Percentiles rank a stretch among this genome's conserved stretches.
phyloP scores from a whole-genome alignment of 1,139 yeast genomes.

The Candida dubliniensis region DNA sequence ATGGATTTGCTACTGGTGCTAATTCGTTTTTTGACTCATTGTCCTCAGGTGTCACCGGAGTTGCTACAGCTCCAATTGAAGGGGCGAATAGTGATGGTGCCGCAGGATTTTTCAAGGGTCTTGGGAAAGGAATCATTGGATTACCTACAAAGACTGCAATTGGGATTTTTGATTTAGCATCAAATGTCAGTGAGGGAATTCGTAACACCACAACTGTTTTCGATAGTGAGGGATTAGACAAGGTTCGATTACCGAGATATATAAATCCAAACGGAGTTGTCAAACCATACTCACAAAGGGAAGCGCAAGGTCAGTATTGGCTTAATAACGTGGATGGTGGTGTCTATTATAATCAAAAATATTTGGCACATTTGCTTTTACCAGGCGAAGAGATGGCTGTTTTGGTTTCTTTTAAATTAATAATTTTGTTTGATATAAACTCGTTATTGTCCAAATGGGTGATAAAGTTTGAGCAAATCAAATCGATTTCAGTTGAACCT shows the following conservation, averaged over 20 bases:
- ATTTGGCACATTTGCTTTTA: slow-evolving; percentile 80
- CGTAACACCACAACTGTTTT: slow-evolving; percentile 89
- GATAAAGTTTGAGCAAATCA: slow-evolving; percentile 59
- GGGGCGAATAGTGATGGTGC: slow-evolving; percentile 89
- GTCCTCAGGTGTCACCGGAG: slow-evolving; percentile 84
- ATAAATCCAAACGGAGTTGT: slow-evolving; percentile 70
- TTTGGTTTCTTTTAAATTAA: slow-evolving; percentile 70
- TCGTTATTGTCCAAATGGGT: slow-evolving; percentile 65
- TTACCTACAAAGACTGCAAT: slow-evolving; percentile 96
- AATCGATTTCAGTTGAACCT: slow-evolving; percentile 70
- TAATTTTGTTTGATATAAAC: slow-evolving; percentile 69
- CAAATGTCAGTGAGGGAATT: slow-evolving; percentile 91
- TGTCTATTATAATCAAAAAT: slow-evolving; percentile 63
- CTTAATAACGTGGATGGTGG: slow-evolving; percentile 84
- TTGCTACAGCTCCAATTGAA: slow-evolving; percentile 87
- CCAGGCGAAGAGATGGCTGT: slow-evolving; percentile 81
- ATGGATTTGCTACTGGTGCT: slow-evolving; percentile 86
- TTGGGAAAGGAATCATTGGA: slow-evolving; percentile 94
- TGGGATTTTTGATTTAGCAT: slow-evolving; percentile 90
- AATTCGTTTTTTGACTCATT: slow-evolving; percentile 84
- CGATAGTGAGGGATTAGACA: slow-evolving; percentile 75
- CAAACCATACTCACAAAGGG: slow-evolving; percentile 74
- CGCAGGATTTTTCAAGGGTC: slow-evolving; percentile 85
- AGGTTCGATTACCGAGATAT: slow-evolving; percentile 80
- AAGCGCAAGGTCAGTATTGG: slow-evolving; percentile 95